phyloP scores from a whole-genome alignment of 2,329 filamentous ascomycete species.

The Ophiostoma himal-ulmi region DNA sequence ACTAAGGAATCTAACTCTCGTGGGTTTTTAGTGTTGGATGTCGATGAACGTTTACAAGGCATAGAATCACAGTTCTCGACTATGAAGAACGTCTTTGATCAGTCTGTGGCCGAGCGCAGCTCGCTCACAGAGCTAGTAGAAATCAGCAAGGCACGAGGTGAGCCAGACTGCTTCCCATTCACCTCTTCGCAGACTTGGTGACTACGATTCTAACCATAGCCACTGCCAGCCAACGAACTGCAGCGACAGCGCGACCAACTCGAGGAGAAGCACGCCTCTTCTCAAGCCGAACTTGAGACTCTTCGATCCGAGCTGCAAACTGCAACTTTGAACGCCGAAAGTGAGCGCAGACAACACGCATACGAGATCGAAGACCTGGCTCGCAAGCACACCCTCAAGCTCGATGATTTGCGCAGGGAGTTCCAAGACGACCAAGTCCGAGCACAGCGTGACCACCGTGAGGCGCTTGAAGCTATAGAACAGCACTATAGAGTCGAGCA shows the following conservation, averaged over 20 bases:
- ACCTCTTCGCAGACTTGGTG: background rate
- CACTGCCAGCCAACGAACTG: slow-evolving; percentile 41
- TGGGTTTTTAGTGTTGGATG: slow-evolving; percentile 66
- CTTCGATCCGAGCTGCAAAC: slow-evolving; percentile 43
- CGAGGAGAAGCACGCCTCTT: slow-evolving; percentile 40
- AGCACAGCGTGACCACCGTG: slow-evolving; percentile 56
- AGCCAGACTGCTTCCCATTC: slow-evolving; percentile 15
- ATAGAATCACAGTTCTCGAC: slow-evolving; percentile 69
- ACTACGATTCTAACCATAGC: background rate
- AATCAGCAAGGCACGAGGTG: slow-evolving; percentile 69
- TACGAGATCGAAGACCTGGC: slow-evolving; percentile 51
- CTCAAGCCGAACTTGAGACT: slow-evolving; percentile 60
- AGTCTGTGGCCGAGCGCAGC: slow-evolving; percentile 61
- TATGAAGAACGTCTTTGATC: slow-evolving; percentile 67
- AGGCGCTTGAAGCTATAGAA: slow-evolving; percentile 61
- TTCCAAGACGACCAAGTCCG: slow-evolving; percentile 51
- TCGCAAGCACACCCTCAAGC: slow-evolving; percentile 50
- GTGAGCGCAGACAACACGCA: slow-evolving; percentile 40
- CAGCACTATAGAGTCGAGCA: slow-evolving; percentile 58
- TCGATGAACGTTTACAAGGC: slow-evolving; percentile 66
- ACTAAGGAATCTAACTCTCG: slow-evolving; percentile 68
- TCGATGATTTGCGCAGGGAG: slow-evolving; percentile 49
- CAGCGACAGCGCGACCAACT: slow-evolving; percentile 45
- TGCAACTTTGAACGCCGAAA: slow-evolving; percentile 39
- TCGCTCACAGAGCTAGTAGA: slow-evolving; percentile 68